These are phyloP conservation scores for Omphalotus olearius DNA, from an alignment of 1,284 basidiomycete genomes.

Conservation along the genomic window DNA sequence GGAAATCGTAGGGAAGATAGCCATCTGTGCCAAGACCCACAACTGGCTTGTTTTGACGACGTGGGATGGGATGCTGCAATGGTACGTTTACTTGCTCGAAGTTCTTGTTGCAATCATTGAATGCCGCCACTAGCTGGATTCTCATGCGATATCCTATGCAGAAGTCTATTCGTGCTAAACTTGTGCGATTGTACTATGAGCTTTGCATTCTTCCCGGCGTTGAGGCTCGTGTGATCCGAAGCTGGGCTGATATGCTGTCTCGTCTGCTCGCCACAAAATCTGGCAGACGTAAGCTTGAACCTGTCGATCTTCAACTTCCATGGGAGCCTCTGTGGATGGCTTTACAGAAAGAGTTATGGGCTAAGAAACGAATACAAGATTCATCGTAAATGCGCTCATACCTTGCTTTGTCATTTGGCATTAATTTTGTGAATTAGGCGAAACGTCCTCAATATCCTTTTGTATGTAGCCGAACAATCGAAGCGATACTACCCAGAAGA, in stretches of 20 bases:
- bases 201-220: slow-evolving; percentile 71
- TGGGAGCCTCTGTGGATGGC: slow-evolving; percentile 75
- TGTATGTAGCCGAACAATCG: slow-evolving; percentile 70
- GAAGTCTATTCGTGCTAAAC: slow-evolving; percentile 69
- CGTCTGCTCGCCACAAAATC: slow-evolving; percentile 65
- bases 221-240: slow-evolving; percentile 65
- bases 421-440: slow-evolving; percentile 34
- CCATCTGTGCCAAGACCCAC: slow-evolving; percentile 70
- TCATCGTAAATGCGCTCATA: slow-evolving; percentile 35
- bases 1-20: slow-evolving; percentile 67
- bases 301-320: slow-evolving; percentile 65
- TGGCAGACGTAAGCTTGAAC: slow-evolving; percentile 62
- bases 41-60: slow-evolving; percentile 69
- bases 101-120: not conserved
- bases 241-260: slow-evolving; percentile 72
- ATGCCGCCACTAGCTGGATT: slow-evolving; percentile 60
- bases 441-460: slow-evolving; percentile 63
- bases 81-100: slow-evolving; percentile 42
- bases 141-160: slow-evolving; percentile 79
- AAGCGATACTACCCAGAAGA: slow-evolving; percentile 65
- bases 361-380: slow-evolving; percentile 57
- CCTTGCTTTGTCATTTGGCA: slow-evolving; percentile 1
- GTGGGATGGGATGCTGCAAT: slow-evolving; percentile 72
- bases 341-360: slow-evolving; percentile 71
- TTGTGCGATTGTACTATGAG: slow-evolving; percentile 81